Evolutionary conservation across 2,329 filamentous ascomycete species (phyloP).

Genomic region (Xylariomycetidae sp.): DNA sequence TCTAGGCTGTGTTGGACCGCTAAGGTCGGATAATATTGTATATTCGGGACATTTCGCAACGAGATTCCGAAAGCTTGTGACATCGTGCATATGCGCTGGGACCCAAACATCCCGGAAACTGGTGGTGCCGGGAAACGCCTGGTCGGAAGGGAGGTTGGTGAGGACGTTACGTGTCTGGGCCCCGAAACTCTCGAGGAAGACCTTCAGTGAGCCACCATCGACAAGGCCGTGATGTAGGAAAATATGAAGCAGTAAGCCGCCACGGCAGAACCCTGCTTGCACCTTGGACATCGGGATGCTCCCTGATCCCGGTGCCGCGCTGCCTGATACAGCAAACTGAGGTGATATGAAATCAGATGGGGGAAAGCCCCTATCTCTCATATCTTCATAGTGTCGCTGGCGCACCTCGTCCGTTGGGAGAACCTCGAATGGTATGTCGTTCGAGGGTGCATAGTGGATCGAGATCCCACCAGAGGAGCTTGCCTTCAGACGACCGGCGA

Average conservation of each 20-base stretch:
- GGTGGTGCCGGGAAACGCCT: conserved; percentile 14
- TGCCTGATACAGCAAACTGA: conserved; percentile 19
- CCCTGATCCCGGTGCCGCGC: conserved; percentile 10
- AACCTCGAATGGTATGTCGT: conserved; percentile 25
- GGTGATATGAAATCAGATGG: conserved; percentile 21
- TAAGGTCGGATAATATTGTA: conserved; percentile 23
- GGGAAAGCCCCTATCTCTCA: conserved; percentile 22
- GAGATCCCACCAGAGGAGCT: conserved; percentile 18
- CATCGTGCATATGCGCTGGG: conserved; percentile 10
- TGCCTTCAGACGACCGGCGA: conserved; percentile 23
- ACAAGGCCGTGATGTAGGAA: conserved; percentile 38
- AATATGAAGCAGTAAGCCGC: conserved; percentile 35
- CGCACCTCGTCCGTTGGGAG: conserved; percentile 9
- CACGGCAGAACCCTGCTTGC: conserved; percentile 32
- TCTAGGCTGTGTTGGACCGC: conserved; percentile 33
- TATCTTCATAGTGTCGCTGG: conserved; percentile 17
- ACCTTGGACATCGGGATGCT: conserved; percentile 34
- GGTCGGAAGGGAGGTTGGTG: conserved; percentile 22
- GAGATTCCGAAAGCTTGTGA: conserved; percentile 19
- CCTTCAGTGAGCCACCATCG: conserved; percentile 35
- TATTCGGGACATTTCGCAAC: conserved; percentile 35
- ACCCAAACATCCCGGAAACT: conserved; percentile 3
- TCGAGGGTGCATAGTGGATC: conserved; percentile 17
- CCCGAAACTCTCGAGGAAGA: conserved; percentile 35
- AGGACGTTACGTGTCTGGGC: conserved; percentile 25